Base-by-base conservation (phyloP, 1,139 yeast species). In the Diutina mesorugosa region DNA sequence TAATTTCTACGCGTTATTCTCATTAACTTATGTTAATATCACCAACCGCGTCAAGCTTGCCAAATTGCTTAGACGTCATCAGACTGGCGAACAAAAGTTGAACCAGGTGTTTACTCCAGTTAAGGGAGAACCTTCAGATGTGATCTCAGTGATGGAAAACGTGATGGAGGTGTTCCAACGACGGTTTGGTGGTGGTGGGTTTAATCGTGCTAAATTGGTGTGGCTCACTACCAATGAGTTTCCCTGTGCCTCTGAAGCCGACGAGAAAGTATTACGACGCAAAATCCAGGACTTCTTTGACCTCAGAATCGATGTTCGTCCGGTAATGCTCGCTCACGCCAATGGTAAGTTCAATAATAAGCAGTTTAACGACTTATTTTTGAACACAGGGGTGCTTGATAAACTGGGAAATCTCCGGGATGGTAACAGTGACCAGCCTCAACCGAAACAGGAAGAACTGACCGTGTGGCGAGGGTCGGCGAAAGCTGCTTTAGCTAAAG, bases 251-350 rank as follows among this genome's bases (percentile, higher is more conserved):
- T 61, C 65, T 60, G 63, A 63, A 8, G 59, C 66, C 0, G 61
- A 71, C 4, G 70, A 70, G 57, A 70, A 69, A 54, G 64, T 80
- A 7, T 68, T 90, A 18, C 79, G 85, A 64, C 80, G 80, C 26
- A 73, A 85, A 5, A 76, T 87, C 32, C 76, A 78, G 55, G 95
- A 89, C 67, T 74, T 80, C 56, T 78, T 78, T 56, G 79, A 78
- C 56, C 71, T 72, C 21, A 71, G 69, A 47, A 81, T 87, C 38
- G 71, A 70, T 16, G 76, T 90, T 18, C 72, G 74, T 28, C 95
- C 97, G 0, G 77, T 88, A 56, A 84, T 91, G 63, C 67, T 90
- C 48, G 61, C 58, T 29, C 9, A 18, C 4, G 29, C 26, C 4
- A 16, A n/a, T 3, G 45, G 45, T 8, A 14, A 70, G 2, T 87